These are phyloP conservation scores for Candida chilensis DNA, from an alignment of 805 yeast genomes.

Conservation along the genomic window DNA sequence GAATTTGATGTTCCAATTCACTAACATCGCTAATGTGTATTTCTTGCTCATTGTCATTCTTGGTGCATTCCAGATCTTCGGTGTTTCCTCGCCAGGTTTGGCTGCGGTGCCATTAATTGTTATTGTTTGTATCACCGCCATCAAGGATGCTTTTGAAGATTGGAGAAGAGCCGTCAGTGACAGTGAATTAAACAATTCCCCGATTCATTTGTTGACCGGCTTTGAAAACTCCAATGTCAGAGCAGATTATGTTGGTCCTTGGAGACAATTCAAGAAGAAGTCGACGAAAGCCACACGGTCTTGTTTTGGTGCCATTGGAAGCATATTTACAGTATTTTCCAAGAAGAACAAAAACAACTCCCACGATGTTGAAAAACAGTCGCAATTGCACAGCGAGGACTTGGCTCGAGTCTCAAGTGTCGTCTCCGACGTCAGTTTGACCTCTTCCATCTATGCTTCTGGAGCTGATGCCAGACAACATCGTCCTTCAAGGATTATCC, in stretches of 20 bases:
- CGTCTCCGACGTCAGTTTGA: not conserved
- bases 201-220: constrained; percentile 54
- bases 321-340: constrained; percentile 3
- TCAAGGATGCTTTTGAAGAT: constrained; percentile 77
- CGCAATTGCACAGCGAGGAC: not conserved
- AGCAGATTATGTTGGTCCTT: constrained; percentile 52
- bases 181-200: constrained; percentile 67
- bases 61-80: constrained; percentile 72
- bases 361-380: constrained; percentile 5
- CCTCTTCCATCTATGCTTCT: not conserved
- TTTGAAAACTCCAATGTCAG: constrained; percentile 50
- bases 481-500: constrained; percentile 7
- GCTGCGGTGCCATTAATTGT: constrained; percentile 75
- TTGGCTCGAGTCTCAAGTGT: constrained; percentile 1
- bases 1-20: constrained; percentile 71
- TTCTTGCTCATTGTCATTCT: constrained; percentile 72
- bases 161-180: constrained; percentile 66
- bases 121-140: constrained; percentile 64
- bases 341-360: constrained; percentile 3
- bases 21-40: constrained; percentile 84
- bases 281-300: constrained; percentile 8
- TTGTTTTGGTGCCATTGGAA: constrained; percentile 8
- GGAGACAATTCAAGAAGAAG: constrained; percentile 63
- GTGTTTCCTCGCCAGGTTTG: constrained; percentile 71
- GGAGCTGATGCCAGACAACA: not conserved